Base-by-base conservation (phyloP, 176 grass and related monocot species). In the Triticum urartu region DNA sequence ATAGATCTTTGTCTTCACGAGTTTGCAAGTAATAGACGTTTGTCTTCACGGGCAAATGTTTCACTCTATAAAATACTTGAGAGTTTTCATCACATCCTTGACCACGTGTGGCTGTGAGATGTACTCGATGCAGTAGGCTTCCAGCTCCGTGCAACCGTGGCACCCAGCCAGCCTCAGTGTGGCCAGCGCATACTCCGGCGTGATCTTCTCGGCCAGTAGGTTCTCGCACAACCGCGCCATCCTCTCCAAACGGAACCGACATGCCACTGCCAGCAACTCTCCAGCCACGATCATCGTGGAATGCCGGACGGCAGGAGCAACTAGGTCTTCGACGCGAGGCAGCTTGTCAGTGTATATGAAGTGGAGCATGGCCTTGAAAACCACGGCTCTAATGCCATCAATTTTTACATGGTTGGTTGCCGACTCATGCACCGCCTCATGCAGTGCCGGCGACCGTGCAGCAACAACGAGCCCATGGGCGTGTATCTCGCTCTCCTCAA, bases 181-280 rank as follows among this genome's bases (percentile, higher is more conserved):
- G 14, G 48, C 48, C 24, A 43, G 9, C 0, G 61, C 63, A 2
- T n/a, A 33, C 62, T 48, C 39, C 42, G 42, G 64, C 17, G 28
- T 52, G 8, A 81, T 68, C 40, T 2, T 6, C 15, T 81, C 79
- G 6, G 28, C 66, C 28, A 69, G 28, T 9, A 81, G 79, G 42
- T 81, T 68, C 79, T 81, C 79, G 79, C 79, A 81, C 17, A 81
- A 1, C 25, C 39, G 17, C 63, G 1, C 4, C 79, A 81, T 50
- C 63, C 79, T 47, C 42, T 52, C 48, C 14, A 52, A 1, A 1
- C 48, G 48, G 48, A 52, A 52, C 48, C 48, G 14, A 1, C 48
- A 52, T 2, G 48, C 14, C 5, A 1, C 48, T 1, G 48, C 48
- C 48, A 52, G 1, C 48, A 52, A 1, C 0, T 52, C 48, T 52